phyloP scores from a whole-genome alignment of 306 rosid species.

The Quercus mongolica region DNA sequence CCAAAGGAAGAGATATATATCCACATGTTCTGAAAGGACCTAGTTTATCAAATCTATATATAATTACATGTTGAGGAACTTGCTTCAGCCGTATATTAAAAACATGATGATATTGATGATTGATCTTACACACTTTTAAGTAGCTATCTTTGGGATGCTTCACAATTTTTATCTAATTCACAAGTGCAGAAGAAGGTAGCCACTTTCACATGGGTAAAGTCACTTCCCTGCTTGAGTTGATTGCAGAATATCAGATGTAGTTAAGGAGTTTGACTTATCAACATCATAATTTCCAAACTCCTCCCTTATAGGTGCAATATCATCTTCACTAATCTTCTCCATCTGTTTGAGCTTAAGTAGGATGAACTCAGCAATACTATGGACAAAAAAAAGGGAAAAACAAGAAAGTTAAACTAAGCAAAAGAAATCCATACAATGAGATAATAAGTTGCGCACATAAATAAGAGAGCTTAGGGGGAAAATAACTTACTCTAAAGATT shows the following conservation, averaged over 20 bases:
- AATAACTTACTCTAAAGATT: constrained; percentile 64
- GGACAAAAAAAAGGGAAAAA: background rate
- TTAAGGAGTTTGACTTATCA: constrained; percentile 23
- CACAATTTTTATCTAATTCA: background rate
- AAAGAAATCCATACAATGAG: background rate
- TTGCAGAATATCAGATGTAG: background rate
- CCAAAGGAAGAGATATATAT: background rate
- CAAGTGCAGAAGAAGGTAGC: background rate
- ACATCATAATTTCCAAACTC: constrained; percentile 46
- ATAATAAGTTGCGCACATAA: background rate
- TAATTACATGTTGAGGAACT: background rate
- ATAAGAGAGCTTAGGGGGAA: background rate
- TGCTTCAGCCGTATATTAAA: background rate
- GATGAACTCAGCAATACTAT: constrained; percentile 65
- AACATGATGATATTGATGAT: background rate
- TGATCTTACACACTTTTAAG: background rate
- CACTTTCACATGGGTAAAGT: background rate
- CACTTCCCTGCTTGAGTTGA: constrained; percentile 1
- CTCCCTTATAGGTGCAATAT: constrained; percentile 51
- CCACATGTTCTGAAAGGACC: background rate
- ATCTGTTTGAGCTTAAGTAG: constrained; percentile 69
- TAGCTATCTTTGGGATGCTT: background rate
- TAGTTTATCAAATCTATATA: background rate
- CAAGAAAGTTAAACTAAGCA: background rate
- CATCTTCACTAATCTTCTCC: constrained; percentile 68